Evolutionary conservation across 1,284 basidiomycete genomes (phyloP).

Genomic region (Fomitopsis palustris): DNA sequence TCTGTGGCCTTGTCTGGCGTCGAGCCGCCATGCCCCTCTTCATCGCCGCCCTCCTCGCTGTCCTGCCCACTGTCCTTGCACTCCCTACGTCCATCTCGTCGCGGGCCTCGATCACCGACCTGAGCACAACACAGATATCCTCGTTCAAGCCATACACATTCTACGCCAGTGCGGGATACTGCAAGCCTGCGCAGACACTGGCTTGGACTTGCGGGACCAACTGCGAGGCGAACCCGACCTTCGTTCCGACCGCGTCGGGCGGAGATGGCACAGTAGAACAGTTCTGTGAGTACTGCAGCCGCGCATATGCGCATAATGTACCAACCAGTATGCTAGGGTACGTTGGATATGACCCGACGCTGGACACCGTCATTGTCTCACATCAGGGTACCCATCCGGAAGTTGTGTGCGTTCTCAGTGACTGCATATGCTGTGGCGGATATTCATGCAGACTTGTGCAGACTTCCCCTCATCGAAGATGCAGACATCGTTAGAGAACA

Average conservation of each 20-base stretch:
- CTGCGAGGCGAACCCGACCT: conserved; percentile 51
- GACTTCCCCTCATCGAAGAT: conserved; percentile 52
- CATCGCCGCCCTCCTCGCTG: neutral
- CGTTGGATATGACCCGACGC: conserved; percentile 43
- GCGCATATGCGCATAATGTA: neutral
- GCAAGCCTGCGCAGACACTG: conserved; percentile 38
- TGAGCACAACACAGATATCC: conserved; percentile 40
- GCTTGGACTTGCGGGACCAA: conserved; percentile 54
- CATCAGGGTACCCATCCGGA: conserved; percentile 50
- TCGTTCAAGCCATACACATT: conserved; percentile 49
- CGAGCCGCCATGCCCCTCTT: neutral
- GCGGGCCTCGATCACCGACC: conserved; percentile 32
- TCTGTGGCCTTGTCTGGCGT: neutral
- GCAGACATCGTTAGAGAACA: conserved; percentile 37
- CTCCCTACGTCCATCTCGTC: neutral
- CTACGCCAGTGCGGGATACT: conserved; percentile 57
- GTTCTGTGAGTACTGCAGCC: conserved; percentile 36
- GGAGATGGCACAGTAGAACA: conserved; percentile 51
- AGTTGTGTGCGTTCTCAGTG: conserved; percentile 37
- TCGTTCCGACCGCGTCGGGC: conserved; percentile 55
- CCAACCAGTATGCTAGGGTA: conserved; percentile 27
- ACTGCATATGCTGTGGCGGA: neutral
- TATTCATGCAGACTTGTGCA: conserved; percentile 19
- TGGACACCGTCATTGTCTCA: conserved; percentile 42
- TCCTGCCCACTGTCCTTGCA: neutral